Conservation (phyloP, 345 rosid genomes). For the Raphanus sativus region DNA sequence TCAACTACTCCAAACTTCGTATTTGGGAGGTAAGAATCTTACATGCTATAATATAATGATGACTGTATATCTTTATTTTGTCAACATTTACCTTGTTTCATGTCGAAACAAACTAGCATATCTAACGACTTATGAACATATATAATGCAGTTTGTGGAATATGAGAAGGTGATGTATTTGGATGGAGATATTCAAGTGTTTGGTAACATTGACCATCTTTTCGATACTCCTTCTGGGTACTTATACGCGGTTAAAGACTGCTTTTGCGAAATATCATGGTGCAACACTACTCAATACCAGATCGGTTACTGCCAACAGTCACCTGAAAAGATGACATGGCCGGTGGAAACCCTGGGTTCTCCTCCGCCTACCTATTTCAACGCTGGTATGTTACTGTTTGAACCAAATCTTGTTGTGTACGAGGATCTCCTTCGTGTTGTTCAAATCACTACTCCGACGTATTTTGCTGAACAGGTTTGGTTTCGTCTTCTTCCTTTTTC, state of each 20-base stretch:
- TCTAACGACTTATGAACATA: neutral
- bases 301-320: conserved; percentile 4
- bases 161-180: conserved; percentile 4
- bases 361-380: neutral
- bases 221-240: neutral
- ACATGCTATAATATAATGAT: no score
- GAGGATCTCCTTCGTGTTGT: conserved; percentile 8
- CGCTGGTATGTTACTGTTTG: conserved; percentile 1
- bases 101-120: neutral
- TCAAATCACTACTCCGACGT: neutral
- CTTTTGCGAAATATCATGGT: neutral
- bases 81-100: neutral
- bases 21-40: conserved; percentile 2
- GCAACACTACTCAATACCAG: neutral
- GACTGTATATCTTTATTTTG: no score
- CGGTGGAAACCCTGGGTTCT: neutral
- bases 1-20: conserved; percentile 16
- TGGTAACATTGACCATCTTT: conserved; percentile 2
- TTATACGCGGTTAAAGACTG: neutral
- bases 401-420: neutral
- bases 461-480: neutral
- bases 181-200: conserved; percentile 14
- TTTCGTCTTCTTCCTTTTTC: neutral
- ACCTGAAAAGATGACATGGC: conserved; percentile 3
- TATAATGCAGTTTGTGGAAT: conserved; percentile 7